phyloP scores from a whole-genome alignment of 2,329 filamentous ascomycete species.

The Cladosporium sp. region DNA sequence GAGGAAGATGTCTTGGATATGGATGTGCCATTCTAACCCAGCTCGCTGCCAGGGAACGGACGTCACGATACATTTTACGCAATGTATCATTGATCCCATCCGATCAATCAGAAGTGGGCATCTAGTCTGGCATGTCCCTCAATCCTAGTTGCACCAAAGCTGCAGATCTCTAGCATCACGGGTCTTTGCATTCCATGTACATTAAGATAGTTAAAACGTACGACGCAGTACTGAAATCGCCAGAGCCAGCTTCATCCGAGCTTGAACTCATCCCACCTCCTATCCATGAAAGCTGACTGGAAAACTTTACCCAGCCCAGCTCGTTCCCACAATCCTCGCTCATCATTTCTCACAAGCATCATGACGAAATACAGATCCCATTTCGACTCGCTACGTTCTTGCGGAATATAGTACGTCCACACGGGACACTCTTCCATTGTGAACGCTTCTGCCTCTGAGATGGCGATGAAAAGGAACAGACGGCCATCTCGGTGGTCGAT shows the following conservation, averaged over 20 bases:
- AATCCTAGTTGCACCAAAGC: too few relatives aligned
- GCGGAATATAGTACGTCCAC: slow-evolving; percentile 23
- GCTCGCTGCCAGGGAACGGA: too few relatives aligned
- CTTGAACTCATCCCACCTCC: neutral
- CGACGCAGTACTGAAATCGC: too few relatives aligned
- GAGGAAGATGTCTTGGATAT: neutral
- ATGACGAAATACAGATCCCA: slow-evolving; percentile 36
- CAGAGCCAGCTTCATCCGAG: neutral
- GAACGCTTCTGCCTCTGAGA: slow-evolving; percentile 34
- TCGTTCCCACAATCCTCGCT: slow-evolving; percentile 24
- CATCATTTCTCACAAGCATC: slow-evolving; percentile 24
- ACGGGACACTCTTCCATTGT: slow-evolving; percentile 27
- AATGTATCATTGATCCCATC: too few relatives aligned
- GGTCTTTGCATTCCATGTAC: too few relatives aligned
- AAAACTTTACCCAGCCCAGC: slow-evolving; percentile 35
- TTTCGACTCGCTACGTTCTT: slow-evolving; percentile 28
- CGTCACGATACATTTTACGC: too few relatives aligned
- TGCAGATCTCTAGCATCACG: too few relatives aligned
- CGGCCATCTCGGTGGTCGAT: neutral
- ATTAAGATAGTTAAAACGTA: too few relatives aligned
- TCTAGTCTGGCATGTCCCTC: too few relatives aligned
- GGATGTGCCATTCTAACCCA: neutral
- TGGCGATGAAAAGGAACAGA: slow-evolving; percentile 29
- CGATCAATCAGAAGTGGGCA: too few relatives aligned
- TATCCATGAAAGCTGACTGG: slow-evolving; percentile 24